Base-by-base conservation (phyloP, 148 eudicot species). In the Nepenthes mirabilis region DNA sequence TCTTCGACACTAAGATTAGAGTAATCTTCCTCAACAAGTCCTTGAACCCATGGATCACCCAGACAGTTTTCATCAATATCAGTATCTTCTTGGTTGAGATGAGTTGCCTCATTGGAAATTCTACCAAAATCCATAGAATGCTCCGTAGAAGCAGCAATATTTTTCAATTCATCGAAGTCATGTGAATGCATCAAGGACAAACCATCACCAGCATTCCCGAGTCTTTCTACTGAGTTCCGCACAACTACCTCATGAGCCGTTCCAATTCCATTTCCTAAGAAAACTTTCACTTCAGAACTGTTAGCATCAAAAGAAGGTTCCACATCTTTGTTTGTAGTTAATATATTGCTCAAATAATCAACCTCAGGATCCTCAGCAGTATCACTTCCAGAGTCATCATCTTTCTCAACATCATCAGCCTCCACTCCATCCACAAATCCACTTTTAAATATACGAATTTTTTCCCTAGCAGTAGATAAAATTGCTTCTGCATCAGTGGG, bases 381-480 rank as follows among this genome's bases (percentile, higher is more conserved):
- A 74, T 90, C 97, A 68, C 95, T 90, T 68, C 79, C 97, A 74
- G 91, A 91, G 56, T 84, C 91, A 43, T 83, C 90, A 59, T 87
- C 91, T 70, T 83, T 83, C 69, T 84, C 95, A 56, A 63, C 82
- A 68, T 90, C 89, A 55, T 85, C 93, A 71, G 62, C 80, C 65
- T 81, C 90, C 57, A 69, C 90, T 60, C 74, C 95, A 71, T 85
- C 79, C 4, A 68, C 65, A 68, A 71, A 68, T 58, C 86, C 95
- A 62, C 71, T 87, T 63, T 79, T 86, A 57, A 71, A 82, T 47
- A 63, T 68, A 52, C 75, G 79, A 35, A 91, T 75, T 59, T 80
- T 91, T 65, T 91, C 97, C 74, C 88, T 81, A 33, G 97, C 96
- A 14, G 72, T 54, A 49, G 84, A 48, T 37, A 91, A 73, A 37